Evolutionary conservation across 306 rosid species (phyloP).

Genomic region (cucumber (Cucumis sativus)): Cucumber_9930_V3 NC_026660.2:29714501-29715000

Average conservation of each 20-base stretch:
- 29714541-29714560: neutral
- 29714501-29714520: neutral
- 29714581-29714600: neutral
- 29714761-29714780: neutral
- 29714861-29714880: too few relatives aligned
- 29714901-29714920: too few relatives aligned
- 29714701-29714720: neutral
- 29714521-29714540: neutral
- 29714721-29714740: neutral
- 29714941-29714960: too few relatives aligned
- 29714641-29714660: neutral
- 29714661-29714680: neutral
- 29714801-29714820: neutral
- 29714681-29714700: neutral
- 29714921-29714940: too few relatives aligned
- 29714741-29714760: neutral
- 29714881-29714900: too few relatives aligned
- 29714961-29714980: too few relatives aligned
- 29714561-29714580: neutral
- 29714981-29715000: too few relatives aligned
- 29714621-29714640: neutral
- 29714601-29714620: neutral
- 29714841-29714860: neutral
- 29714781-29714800: neutral
- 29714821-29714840: neutral